Evolutionary conservation across 2,329 filamentous ascomycete genomes (phyloP).

Genomic region (Xylaria sp.): DNA sequence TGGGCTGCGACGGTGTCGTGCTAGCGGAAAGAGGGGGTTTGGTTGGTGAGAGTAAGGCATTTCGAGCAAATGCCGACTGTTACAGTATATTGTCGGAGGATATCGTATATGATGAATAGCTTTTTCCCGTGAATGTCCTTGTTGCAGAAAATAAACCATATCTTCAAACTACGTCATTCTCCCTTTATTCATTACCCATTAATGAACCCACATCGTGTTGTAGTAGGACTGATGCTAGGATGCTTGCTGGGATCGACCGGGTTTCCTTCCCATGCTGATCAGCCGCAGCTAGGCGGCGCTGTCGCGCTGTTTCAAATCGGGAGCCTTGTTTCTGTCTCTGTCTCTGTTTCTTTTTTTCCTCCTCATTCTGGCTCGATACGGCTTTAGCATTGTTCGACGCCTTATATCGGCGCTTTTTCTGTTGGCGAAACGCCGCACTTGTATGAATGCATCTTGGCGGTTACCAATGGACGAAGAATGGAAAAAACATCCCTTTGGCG

Average conservation of each 20-base stretch:
- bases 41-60: constrained; percentile 12
- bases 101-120: constrained; percentile 39
- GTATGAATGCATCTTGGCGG: neutral
- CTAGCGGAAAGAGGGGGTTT: neutral
- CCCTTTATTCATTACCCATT: neutral
- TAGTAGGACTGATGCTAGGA: neutral
- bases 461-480: constrained; percentile 13
- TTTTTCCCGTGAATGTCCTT: constrained; percentile 31
- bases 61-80: constrained; percentile 23
- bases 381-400: neutral
- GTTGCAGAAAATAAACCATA: constrained; percentile 32
- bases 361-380: no score
- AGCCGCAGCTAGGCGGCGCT: neutral
- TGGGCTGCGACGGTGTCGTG: neutral
- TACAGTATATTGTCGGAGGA: constrained; percentile 30
- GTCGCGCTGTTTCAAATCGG: neutral
- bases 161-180: constrained; percentile 2
- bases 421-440: neutral
- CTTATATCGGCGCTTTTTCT: neutral
- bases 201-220: neutral
- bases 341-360: neutral
- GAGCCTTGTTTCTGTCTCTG: no score
- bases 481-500: constrained; percentile 8
- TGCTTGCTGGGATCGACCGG: neutral
- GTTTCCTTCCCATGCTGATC: neutral